Conservation (phyloP, 495 filamentous ascomycete species). For the Hyaloscypha finlandica region DNA sequence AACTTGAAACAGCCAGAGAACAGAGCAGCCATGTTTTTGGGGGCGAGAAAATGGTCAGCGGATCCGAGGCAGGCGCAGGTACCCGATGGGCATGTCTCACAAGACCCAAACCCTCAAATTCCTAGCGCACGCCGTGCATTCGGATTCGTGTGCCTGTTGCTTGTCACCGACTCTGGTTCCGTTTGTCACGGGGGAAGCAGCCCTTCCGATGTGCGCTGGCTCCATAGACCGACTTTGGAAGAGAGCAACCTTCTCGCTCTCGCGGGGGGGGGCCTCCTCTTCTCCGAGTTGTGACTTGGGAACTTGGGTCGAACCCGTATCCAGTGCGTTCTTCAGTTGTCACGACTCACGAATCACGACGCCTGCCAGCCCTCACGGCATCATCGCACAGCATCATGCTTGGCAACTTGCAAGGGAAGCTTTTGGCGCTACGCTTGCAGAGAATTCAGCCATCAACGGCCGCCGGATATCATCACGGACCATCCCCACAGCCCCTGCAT, state of each 20-base stretch:
- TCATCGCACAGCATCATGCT: constrained; percentile 15
- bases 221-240: constrained; percentile 9
- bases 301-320: not conserved
- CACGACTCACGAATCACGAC: not conserved
- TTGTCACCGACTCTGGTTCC: not conserved
- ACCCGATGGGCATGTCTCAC: constrained; percentile 26
- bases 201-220: constrained; percentile 3
- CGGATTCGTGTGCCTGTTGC: constrained; percentile 9
- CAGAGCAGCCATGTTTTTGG: not conserved
- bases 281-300: too few relatives aligned
- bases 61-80: constrained; percentile 21
- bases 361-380: not conserved
- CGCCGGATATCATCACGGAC: constrained; percentile 9
- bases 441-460: constrained; percentile 13
- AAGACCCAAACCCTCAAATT: constrained; percentile 2
- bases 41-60: not conserved
- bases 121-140: not conserved
- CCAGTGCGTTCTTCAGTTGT: not conserved
- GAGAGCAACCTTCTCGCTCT: not conserved
- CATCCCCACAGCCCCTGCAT: not conserved
- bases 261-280: too few relatives aligned
- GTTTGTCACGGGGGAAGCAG: constrained; percentile 14
- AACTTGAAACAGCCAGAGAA: not conserved
- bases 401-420: constrained; percentile 15
- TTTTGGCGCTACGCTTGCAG: constrained; percentile 17